Evolutionary conservation across 2,329 filamentous ascomycete genomes (phyloP), one percentile per base, ranked within the genome.

Genomic region (Fusarium neocosmosporiellum): DNA sequence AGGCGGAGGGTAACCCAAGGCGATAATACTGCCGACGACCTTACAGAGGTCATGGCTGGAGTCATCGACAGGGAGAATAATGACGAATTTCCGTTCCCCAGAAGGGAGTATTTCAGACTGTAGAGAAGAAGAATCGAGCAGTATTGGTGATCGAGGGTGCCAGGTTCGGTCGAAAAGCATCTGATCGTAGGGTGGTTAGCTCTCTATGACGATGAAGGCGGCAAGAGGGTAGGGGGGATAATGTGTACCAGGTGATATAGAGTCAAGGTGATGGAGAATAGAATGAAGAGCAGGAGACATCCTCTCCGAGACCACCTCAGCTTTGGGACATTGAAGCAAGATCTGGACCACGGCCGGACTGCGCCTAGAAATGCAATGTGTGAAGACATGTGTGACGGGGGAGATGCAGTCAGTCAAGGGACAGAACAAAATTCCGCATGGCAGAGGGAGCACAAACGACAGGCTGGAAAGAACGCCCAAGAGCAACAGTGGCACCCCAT

Each of bases 21-120:
- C 78, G 10, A 78, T 57, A 13, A 71, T 71, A 43, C 77, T 78
- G 43, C 72, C 72, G 13, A 80, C 62, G 53, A 78, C 75, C 61
- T 80, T 80, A 65, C 78, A 80, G 13, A 80, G 74, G 36, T 78
- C 71, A 22, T 78, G 74, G 37, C 73, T 73, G 27, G 78, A 77
- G 13, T 73, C 62, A 62, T 77, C 71, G 59, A 72, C 73, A 7
- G 75, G 75, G 4, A 77, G 55, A 22, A 77, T 60, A 13, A 77
- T 72, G 24, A 71, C 75, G 5, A 77, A 67, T 22, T 72, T 76
- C 22, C 70, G 66, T 1, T 75, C 69, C 22, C 74, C 73, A 1
- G 70, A 48, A 4, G 70, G 11, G 36, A 73, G 48, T 11, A 43
- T 37, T 24, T 63, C 37, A 14, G 69, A 34, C 1, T 43, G 48